Conservation (phyloP, 2,329 filamentous ascomycete species). For the Colletotrichum sublineola region DNA sequence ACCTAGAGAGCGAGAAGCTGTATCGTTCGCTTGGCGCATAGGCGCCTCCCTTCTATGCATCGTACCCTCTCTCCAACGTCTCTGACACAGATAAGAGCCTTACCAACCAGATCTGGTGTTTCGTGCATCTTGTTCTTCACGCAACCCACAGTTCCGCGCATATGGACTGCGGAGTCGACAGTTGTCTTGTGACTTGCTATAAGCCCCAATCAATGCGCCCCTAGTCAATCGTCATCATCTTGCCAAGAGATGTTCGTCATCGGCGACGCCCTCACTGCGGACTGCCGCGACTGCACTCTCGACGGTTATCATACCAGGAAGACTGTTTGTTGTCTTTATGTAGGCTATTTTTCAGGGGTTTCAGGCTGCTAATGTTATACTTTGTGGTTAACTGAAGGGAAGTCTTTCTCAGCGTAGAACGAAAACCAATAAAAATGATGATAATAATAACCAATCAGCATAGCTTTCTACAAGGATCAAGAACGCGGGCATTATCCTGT, state of each 20-base stretch:
- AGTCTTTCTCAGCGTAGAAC: neutral
- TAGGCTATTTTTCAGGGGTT: neutral
- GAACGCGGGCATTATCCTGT: too few relatives aligned
- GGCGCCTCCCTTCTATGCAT: slow-evolving; percentile 8
- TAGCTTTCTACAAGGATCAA: too few relatives aligned
- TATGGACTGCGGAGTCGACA: slow-evolving; percentile 26
- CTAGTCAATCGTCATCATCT: slow-evolving; percentile 9
- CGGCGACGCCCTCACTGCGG: slow-evolving; percentile 30
- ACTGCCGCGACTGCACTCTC: neutral
- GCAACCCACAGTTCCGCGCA: slow-evolving; percentile 16
- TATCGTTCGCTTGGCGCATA: slow-evolving; percentile 9
- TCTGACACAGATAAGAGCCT: slow-evolving; percentile 1
- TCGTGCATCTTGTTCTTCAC: slow-evolving; percentile 31
- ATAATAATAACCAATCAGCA: neutral
- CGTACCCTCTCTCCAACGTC: neutral
- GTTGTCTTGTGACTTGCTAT: slow-evolving; percentile 34
- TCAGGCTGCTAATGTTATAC: neutral
- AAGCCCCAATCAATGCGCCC: slow-evolving; percentile 29
- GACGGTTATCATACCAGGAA: neutral
- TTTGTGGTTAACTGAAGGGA: neutral
- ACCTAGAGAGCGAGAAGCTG: neutral
- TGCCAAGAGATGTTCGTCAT: slow-evolving; percentile 23
- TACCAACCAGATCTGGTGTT: slow-evolving; percentile 8
- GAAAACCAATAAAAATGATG: neutral
- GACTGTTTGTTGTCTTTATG: neutral